Conservation (phyloP, 2,329 filamentous ascomycete species). For the Botrytis medusae region DNA sequence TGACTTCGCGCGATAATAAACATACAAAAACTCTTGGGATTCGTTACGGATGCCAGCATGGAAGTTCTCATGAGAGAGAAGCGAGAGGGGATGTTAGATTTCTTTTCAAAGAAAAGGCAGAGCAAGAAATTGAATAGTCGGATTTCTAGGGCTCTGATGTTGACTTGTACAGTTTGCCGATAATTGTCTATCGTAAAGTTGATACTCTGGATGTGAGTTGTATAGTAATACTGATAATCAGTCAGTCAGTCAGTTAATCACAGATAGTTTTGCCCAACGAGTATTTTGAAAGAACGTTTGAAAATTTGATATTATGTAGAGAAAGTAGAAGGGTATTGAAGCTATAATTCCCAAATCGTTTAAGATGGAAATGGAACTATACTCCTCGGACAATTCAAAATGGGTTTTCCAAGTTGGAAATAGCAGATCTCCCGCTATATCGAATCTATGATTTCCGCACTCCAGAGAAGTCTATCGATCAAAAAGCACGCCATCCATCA, state of each 20-base stretch:
- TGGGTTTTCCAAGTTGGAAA: background rate
- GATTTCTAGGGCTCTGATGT: too few species aligned
- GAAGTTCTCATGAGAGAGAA: too few species aligned
- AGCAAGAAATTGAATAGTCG: too few species aligned
- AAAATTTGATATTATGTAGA: background rate
- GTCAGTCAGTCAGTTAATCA: background rate
- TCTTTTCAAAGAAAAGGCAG: too few species aligned
- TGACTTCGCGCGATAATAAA: too few species aligned
- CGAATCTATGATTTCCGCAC: background rate
- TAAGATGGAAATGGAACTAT: background rate
- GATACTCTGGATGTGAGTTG: fast-evolving
- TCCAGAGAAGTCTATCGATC: background rate
- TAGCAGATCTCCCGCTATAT: background rate
- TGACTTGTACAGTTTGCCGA: background rate
- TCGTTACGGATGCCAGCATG: too few species aligned
- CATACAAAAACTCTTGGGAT: too few species aligned
- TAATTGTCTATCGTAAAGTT: fast-evolving
- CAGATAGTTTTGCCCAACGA: background rate
- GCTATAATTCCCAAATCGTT: background rate
- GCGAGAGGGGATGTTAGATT: too few species aligned
- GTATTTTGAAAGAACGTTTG: background rate
- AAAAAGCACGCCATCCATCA: background rate
- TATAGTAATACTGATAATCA: background rate
- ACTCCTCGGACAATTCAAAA: background rate
- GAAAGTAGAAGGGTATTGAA: background rate